phyloP scores from a whole-genome alignment of 768 basidiomycete genomes.

The Chalciporus piperatus region DNA sequence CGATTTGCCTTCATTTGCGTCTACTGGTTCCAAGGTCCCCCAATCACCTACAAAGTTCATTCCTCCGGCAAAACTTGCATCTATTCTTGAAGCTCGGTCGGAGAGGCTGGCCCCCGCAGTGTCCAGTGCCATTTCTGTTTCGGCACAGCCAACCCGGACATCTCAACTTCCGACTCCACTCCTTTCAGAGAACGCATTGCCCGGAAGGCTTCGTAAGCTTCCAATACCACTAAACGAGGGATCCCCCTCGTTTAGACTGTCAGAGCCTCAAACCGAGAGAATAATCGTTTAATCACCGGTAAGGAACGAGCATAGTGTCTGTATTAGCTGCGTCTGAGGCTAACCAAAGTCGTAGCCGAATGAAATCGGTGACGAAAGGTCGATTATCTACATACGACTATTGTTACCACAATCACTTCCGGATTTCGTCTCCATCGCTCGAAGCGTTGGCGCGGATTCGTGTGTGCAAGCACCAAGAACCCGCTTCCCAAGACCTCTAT shows the following conservation, averaged over 20 bases:
- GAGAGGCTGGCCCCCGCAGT: slow-evolving; percentile 4
- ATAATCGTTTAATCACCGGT: background rate
- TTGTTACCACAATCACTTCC: background rate
- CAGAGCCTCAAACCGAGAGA: slow-evolving; percentile 5
- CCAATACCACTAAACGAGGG: slow-evolving; percentile 25
- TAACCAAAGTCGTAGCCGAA: background rate
- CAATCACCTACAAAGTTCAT: slow-evolving; percentile 24
- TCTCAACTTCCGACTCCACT: slow-evolving; percentile 24
- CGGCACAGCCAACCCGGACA: background rate
- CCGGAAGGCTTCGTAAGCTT: slow-evolving; percentile 10
- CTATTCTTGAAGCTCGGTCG: slow-evolving; percentile 26
- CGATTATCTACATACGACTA: background rate
- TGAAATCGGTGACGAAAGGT: background rate
- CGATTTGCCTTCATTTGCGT: slow-evolving; percentile 1
- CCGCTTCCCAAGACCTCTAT: background rate
- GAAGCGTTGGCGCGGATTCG: background rate
- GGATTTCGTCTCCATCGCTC: background rate
- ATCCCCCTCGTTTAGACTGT: slow-evolving; percentile 24
- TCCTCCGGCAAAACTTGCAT: slow-evolving; percentile 30
- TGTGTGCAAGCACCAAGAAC: background rate
- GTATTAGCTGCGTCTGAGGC: too few species aligned
- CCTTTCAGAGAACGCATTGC: background rate
- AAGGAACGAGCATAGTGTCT: background rate
- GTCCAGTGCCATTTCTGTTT: background rate
- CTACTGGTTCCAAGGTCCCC: slow-evolving; percentile 18